Evolutionary conservation across 768 basidiomycete genomes (phyloP), one percentile per base, ranked within the genome.

Genomic region (Leccinum obscurum): DNA sequence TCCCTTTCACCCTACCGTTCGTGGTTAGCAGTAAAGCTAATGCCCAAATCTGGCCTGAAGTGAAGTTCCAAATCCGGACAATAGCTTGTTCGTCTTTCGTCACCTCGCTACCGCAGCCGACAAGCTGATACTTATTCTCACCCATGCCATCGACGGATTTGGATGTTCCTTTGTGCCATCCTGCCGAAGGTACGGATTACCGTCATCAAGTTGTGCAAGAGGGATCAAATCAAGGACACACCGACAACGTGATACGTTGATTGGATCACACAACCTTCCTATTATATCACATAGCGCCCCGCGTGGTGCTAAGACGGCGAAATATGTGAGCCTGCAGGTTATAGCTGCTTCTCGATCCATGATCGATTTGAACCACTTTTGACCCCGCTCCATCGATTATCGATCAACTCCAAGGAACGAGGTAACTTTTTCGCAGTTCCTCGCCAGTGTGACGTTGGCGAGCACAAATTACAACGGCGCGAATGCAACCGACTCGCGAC

Each of bases 1-100:
- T 62, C 49, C 60, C 68, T 58, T 74, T 75, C 49, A 68, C 54
- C 68, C 55, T 75, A 39, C 74, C 70, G 61, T 57, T 63, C 56
- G 20, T 32, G 74, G 70, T 64, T 59, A 62, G 62, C 22, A 3
- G 30, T 56, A 61, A 62, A 61, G 48, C 56, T 60, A 68, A 59
- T 24, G 54, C 20, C 72, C 67, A 35, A 4, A 60, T 73, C 60
- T 53, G 67, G 41, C 3, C 10, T 44, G 41, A 44, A 44, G 41
- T 44, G 70, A 28, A 51, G 4, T 64, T 58, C 32, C 72, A 17
- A 35, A 74, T 73, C 64, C 55, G 68, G 74, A 55, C 9, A 39
- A 55, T 68, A 52, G 55, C 60, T 75, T 75, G 72, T 74, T 63
- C 57, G 7, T 39, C 30, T 41, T 44, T 56, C 32, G 10, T 32